Evolutionary conservation across 108 stramenopile genomes (phyloP).

Genomic region (Hondaea fermentalgiana): DNA sequence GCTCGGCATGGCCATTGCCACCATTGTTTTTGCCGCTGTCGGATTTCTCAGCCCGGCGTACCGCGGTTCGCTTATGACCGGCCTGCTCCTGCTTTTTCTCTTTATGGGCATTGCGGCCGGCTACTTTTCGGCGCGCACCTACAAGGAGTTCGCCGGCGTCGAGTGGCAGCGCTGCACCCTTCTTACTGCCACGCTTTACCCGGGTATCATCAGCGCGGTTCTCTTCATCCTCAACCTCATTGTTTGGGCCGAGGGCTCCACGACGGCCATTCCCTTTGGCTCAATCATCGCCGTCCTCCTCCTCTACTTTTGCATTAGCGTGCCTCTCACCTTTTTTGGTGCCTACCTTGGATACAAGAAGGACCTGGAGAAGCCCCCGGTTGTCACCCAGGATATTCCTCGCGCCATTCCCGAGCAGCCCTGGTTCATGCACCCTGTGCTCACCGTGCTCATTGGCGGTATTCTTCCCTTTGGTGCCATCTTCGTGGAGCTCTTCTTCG

Average conservation of each 20-base stretch:
- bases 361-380: conserved; percentile 49
- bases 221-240: conserved; percentile 80
- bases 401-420: conserved; percentile 75
- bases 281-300: conserved; percentile 82
- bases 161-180: conserved; percentile 90
- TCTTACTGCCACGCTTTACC: conserved; percentile 73
- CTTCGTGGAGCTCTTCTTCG: conserved; percentile 96
- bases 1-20: conserved; percentile 49
- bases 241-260: conserved; percentile 73
- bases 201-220: conserved; percentile 66
- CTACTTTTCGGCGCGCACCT: conserved; percentile 72
- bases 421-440: conserved; percentile 76
- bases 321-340: conserved; percentile 93
- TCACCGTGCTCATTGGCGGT: conserved; percentile 80
- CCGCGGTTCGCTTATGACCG: conserved; percentile 82
- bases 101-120: conserved; percentile 69
- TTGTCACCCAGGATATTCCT: conserved; percentile 73
- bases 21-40: conserved; percentile 71
- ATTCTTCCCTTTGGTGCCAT: conserved; percentile 92
- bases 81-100: conserved; percentile 77
- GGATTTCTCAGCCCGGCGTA: conserved; percentile 87
- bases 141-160: conserved; percentile 87
- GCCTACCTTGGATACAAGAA: conserved; percentile 97
- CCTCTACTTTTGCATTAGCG: conserved; percentile 94
- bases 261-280: conserved; percentile 82